Evolutionary conservation across 805 yeast species (phyloP).

Genomic region (Candida awuae): DNA sequence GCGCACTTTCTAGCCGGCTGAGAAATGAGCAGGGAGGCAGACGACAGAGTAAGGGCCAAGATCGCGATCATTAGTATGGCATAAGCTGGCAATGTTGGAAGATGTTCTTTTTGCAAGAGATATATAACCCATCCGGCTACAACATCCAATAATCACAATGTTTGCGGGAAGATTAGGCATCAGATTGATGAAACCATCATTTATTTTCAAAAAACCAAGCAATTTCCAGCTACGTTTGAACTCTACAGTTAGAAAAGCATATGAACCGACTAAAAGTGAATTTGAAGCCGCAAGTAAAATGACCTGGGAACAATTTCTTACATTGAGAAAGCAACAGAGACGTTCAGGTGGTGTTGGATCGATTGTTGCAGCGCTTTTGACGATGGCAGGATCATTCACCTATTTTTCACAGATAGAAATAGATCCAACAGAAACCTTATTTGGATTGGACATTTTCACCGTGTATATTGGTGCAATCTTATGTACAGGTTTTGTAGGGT

Average conservation of each 20-base stretch:
- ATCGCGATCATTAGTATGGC: too few relatives aligned
- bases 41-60: too few relatives aligned
- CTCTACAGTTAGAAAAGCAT: slow-evolving; percentile 7
- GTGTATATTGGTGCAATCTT: slow-evolving; percentile 69
- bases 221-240: slow-evolving; percentile 6
- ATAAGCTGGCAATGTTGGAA: not conserved
- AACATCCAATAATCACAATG: not conserved
- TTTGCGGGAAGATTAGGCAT: slow-evolving; percentile 9
- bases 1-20: too few relatives aligned
- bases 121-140: not conserved
- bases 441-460: slow-evolving; percentile 86
- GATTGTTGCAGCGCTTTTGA: slow-evolving; percentile 54
- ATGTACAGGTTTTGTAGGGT: slow-evolving; percentile 69
- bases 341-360: slow-evolving; percentile 62
- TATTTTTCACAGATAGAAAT: slow-evolving; percentile 74
- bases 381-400: slow-evolving; percentile 63
- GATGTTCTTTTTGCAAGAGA: not conserved
- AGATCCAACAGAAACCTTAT: slow-evolving; percentile 80
- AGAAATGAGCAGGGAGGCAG: too few relatives aligned
- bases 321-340: slow-evolving; percentile 68
- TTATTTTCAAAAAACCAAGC: slow-evolving; percentile 1
- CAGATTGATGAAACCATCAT: slow-evolving; percentile 6
- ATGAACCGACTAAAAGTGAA: slow-evolving; percentile 19
- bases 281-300: slow-evolving; percentile 26
- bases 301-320: slow-evolving; percentile 76